phyloP scores from a whole-genome alignment of 2,329 filamentous ascomycete species.

The Trichoderma lentiforme region DNA sequence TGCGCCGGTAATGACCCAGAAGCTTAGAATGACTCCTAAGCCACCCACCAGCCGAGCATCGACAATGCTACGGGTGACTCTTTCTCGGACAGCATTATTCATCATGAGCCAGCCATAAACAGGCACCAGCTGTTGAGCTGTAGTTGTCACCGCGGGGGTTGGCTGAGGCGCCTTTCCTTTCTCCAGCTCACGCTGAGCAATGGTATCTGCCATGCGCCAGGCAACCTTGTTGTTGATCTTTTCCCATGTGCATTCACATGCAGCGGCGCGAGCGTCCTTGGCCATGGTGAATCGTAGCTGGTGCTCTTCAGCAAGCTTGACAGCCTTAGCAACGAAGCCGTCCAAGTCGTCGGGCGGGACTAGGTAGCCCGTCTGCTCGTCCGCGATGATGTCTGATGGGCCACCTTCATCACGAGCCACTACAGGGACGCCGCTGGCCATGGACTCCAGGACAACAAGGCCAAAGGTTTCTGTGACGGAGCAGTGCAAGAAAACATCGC shows the following conservation, averaged over 20 bases:
- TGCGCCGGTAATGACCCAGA: slow-evolving; percentile 48
- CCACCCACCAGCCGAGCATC: slow-evolving; percentile 45
- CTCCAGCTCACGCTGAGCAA: slow-evolving; percentile 43
- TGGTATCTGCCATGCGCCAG: slow-evolving; percentile 57
- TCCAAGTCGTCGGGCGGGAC: slow-evolving; percentile 58
- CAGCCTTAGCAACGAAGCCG: slow-evolving; percentile 53
- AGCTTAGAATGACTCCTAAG: slow-evolving; percentile 44
- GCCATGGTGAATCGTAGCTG: slow-evolving; percentile 45
- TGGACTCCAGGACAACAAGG: slow-evolving; percentile 66
- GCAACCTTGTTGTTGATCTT: slow-evolving; percentile 69
- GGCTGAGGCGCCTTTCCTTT: slow-evolving; percentile 19
- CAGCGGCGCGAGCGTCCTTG: slow-evolving; percentile 49
- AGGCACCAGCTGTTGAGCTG: slow-evolving; percentile 34
- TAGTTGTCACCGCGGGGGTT: slow-evolving; percentile 20
- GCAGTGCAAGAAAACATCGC: slow-evolving; percentile 68
- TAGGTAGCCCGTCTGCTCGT: slow-evolving; percentile 59
- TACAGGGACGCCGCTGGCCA: slow-evolving; percentile 68
- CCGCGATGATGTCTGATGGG: slow-evolving; percentile 62
- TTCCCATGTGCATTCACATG: slow-evolving; percentile 65
- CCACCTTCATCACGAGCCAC: slow-evolving; percentile 67
- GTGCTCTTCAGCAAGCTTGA: slow-evolving; percentile 46
- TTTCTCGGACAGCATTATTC: slow-evolving; percentile 38
- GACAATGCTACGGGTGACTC: slow-evolving; percentile 36
- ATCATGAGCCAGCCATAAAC: slow-evolving; percentile 45
- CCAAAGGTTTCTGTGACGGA: slow-evolving; percentile 71